phyloP scores from a whole-genome alignment of 1,139 yeast species.

The Taphrina wiesneri region DNA sequence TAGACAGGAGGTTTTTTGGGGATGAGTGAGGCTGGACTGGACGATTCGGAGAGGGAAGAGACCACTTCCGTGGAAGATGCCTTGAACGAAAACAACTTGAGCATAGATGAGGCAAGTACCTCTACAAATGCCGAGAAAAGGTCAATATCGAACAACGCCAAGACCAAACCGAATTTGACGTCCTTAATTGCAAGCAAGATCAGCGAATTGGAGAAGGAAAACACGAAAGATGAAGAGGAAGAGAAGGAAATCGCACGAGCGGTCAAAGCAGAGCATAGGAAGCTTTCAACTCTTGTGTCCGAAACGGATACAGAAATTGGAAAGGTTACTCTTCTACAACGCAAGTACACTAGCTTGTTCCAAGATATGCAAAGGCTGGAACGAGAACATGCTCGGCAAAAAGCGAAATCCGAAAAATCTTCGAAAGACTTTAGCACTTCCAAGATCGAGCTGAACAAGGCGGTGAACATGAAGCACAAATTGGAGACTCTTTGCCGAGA shows the following conservation, averaged over 20 bases:
- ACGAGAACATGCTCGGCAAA: slow-evolving; percentile 38
- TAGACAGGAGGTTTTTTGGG: not conserved
- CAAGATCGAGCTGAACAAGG: slow-evolving; percentile 36
- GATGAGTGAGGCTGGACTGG: slow-evolving; percentile 13
- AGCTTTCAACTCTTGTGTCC: slow-evolving; percentile 36
- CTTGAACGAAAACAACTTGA: not conserved
- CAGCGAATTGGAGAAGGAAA: slow-evolving; percentile 34
- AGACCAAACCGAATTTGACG: slow-evolving; percentile 9
- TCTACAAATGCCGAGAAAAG: not conserved
- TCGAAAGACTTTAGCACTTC: slow-evolving; percentile 36
- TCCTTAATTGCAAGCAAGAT: slow-evolving; percentile 35
- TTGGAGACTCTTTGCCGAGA: slow-evolving; percentile 39
- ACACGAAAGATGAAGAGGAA: slow-evolving; percentile 28
- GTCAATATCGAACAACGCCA: not conserved
- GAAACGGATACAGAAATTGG: slow-evolving; percentile 40
- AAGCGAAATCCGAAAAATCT: slow-evolving; percentile 35
- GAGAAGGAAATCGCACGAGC: slow-evolving; percentile 33
- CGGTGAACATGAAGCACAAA: slow-evolving; percentile 35
- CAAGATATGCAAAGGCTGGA: slow-evolving; percentile 40
- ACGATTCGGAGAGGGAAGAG: slow-evolving; percentile 10
- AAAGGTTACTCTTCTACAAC: slow-evolving; percentile 38
- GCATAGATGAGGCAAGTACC: not conserved
- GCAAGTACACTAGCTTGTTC: slow-evolving; percentile 39
- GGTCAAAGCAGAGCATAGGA: slow-evolving; percentile 35
- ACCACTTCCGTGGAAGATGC: not conserved